These are phyloP conservation scores for Fusarium nanum DNA, from an alignment of 2,329 filamentous ascomycete genomes.

Conservation along the genomic window DNA sequence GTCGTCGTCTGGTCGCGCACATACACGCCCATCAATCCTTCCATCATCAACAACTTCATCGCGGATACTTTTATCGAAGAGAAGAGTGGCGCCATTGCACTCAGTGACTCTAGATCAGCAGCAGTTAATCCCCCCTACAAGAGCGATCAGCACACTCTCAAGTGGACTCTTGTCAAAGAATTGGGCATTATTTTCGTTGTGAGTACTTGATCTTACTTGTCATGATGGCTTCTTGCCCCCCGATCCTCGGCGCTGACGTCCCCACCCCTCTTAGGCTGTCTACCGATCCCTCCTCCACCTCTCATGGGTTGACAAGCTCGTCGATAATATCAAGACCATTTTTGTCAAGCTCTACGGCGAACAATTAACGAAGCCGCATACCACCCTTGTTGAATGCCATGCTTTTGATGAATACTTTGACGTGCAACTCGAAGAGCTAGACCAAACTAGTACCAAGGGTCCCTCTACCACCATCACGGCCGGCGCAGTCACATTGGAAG, in stretches of 20 bases:
- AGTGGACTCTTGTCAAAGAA: slow-evolving; percentile 94
- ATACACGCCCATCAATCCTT: slow-evolving; percentile 81
- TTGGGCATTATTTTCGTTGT: slow-evolving; percentile 96
- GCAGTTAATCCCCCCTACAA: slow-evolving; percentile 79
- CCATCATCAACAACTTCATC: slow-evolving; percentile 93
- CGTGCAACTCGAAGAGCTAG: slow-evolving; percentile 87
- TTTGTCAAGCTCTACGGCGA: slow-evolving; percentile 92
- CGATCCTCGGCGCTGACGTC: slow-evolving; percentile 42
- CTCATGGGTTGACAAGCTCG: slow-evolving; percentile 95
- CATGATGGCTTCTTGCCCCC: slow-evolving; percentile 35
- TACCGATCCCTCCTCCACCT: slow-evolving; percentile 96
- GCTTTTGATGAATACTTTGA: slow-evolving; percentile 95
- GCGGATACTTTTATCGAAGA: slow-evolving; percentile 98
- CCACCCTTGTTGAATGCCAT: slow-evolving; percentile 79
- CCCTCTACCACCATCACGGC: slow-evolving; percentile 41
- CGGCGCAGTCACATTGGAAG: slow-evolving; percentile 48
- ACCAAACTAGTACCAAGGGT: slow-evolving; percentile 62
- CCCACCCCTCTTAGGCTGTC: slow-evolving; percentile 74
- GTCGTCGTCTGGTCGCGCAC: slow-evolving; percentile 96
- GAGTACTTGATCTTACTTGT: slow-evolving; percentile 37
- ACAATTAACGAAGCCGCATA: slow-evolving; percentile 83
- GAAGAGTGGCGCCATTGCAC: slow-evolving; percentile 72
- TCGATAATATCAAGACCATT: slow-evolving; percentile 93
- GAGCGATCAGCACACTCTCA: slow-evolving; percentile 92
- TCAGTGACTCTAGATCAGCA: slow-evolving; percentile 69